Percentiles rank a stretch among this genome's conserved stretches.
phyloP scores from a whole-genome alignment of 1,284 basidiomycete genomes.

The Entoloma clypeatum region DNA sequence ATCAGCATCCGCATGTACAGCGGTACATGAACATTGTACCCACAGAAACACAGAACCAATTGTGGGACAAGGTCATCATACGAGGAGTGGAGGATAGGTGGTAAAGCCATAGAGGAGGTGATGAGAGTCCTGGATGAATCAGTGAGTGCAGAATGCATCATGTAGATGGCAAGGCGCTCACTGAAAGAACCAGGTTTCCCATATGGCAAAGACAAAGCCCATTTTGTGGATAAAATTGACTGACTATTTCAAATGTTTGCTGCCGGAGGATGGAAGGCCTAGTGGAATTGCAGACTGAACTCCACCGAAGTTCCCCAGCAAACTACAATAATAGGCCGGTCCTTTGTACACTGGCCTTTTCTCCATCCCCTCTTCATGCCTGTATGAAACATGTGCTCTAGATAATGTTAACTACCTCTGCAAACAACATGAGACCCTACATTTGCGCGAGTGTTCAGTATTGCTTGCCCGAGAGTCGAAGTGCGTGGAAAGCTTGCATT shows the following conservation, averaged over 20 bases:
- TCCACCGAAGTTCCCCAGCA: not conserved
- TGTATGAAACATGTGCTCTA: constrained; percentile 11
- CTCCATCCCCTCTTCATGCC: constrained; percentile 13
- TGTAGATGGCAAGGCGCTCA: too few species aligned
- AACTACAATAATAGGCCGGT: constrained; percentile 12
- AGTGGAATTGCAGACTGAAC: constrained; percentile 3
- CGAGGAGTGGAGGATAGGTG: constrained; percentile 11
- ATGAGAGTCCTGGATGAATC: not conserved
- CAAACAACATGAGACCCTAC: too few species aligned
- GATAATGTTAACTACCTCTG: too few species aligned
- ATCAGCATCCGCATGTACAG: not conserved
- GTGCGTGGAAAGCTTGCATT: too few species aligned
- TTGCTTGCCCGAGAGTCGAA: too few species aligned
- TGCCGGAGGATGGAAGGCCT: constrained; percentile 3
- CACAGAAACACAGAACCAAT: not conserved
- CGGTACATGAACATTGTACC: not conserved
- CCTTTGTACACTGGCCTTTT: constrained; percentile 15
- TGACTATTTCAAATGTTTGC: constrained; percentile 11
- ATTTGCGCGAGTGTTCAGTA: too few species aligned
- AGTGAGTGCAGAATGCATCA: constrained; percentile 3
- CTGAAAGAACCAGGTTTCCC: too few species aligned
- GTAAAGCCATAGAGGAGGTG: not conserved
- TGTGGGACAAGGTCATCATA: not conserved
- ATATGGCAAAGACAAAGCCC: constrained; percentile 2
- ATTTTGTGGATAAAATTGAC: constrained; percentile 13